A percentile compares a stretch with the other conserved stretches of the same genome.
Conservation (phyloP, 208 protist genomes). For the Crithidia bombi region DNA sequence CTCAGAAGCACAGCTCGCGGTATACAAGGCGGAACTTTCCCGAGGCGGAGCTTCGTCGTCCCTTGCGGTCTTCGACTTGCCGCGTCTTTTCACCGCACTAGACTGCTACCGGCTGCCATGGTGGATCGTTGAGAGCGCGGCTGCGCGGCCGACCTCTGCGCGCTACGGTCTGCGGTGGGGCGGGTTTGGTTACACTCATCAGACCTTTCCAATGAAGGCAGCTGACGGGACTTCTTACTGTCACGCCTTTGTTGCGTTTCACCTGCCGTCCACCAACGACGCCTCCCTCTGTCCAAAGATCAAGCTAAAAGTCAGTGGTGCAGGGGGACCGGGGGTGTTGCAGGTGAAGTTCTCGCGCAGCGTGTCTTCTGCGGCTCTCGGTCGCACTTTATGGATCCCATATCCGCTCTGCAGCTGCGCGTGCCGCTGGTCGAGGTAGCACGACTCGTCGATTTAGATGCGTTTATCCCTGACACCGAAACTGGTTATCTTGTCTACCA, state of each 20-base stretch:
- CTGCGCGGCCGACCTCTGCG: neutral
- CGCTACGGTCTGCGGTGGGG: constrained; percentile 28
- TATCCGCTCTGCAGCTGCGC: constrained; percentile 39
- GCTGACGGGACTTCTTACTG: constrained; percentile 11
- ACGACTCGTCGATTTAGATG: constrained; percentile 32
- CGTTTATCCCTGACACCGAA: constrained; percentile 18
- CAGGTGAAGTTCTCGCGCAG: neutral
- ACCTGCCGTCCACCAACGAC: neutral
- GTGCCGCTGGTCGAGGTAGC: constrained; percentile 41
- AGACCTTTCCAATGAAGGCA: constrained; percentile 4
- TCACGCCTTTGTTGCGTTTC: constrained; percentile 29
- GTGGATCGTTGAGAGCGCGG: constrained; percentile 11
- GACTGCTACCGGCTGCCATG: constrained; percentile 25
- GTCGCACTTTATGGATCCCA: constrained; percentile 49
- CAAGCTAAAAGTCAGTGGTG: constrained; percentile 1
- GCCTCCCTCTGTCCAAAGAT: neutral
- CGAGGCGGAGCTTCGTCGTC: neutral
- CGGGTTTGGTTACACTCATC: constrained; percentile 22
- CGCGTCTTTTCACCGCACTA: neutral
- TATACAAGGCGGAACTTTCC: neutral
- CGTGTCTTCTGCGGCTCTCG: constrained; percentile 50
- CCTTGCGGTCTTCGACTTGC: constrained; percentile 6
- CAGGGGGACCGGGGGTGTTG: neutral
- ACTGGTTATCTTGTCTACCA: constrained; percentile 37
- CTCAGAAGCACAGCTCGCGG: neutral